Evolutionary conservation across 176 grass and related monocot genomes (phyloP).

Genomic region (Miscanthus lutarioriparius): DNA sequence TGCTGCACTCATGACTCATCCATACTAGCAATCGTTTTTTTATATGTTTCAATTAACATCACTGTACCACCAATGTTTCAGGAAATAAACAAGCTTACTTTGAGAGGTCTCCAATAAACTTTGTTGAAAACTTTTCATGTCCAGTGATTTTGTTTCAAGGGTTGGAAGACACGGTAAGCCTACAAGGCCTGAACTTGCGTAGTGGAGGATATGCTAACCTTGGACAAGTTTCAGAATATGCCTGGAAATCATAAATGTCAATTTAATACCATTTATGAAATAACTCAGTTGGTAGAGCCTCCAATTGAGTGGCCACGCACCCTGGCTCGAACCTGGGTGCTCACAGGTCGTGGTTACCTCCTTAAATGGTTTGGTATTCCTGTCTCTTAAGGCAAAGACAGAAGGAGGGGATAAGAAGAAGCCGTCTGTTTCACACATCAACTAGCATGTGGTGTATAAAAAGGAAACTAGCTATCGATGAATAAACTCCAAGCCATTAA

Average conservation of each 20-base stretch:
- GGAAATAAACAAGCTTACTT: slow-evolving; percentile 52
- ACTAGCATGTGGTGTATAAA: background rate
- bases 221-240: background rate
- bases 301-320: background rate
- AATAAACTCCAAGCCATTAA: background rate
- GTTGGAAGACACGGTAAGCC: slow-evolving; percentile 67
- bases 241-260: background rate
- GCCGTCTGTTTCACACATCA: background rate
- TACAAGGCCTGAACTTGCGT: background rate
- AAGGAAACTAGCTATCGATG: background rate
- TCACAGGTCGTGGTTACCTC: background rate
- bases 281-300: background rate
- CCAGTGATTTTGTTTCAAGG: slow-evolving; percentile 80
- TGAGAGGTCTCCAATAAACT: slow-evolving; percentile 70
- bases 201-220: background rate
- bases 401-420: background rate
- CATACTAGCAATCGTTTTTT: slow-evolving; percentile 1
- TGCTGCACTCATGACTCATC: background rate
- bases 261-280: background rate
- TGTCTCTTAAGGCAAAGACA: background rate
- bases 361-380: background rate
- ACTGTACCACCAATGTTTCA: slow-evolving; percentile 36
- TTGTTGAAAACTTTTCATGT: slow-evolving; percentile 59
- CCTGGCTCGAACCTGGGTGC: background rate
- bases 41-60: slow-evolving; percentile 12